Conservation (phyloP, 2,329 filamentous ascomycete species). For the Leptodontidium sp. region DNA sequence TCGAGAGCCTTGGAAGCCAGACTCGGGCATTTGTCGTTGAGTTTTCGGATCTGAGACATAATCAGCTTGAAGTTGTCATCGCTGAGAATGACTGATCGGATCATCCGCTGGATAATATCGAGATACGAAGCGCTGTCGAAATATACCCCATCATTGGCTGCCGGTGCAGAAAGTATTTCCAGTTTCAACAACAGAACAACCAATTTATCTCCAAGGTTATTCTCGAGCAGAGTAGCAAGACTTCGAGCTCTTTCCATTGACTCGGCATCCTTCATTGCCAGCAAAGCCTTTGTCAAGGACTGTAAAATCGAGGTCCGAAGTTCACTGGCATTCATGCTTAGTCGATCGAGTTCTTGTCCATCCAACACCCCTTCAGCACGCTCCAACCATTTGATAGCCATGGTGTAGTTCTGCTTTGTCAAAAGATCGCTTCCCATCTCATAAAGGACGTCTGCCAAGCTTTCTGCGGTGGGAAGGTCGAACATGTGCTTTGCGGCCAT, state of each 20-base stretch:
- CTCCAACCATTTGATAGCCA: slow-evolving; percentile 77
- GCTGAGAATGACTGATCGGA: slow-evolving; percentile 65
- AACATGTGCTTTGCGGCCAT: slow-evolving; percentile 51
- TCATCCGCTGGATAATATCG: slow-evolving; percentile 66
- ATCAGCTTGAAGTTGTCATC: slow-evolving; percentile 71
- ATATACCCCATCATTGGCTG: slow-evolving; percentile 48
- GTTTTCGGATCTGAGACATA: slow-evolving; percentile 71
- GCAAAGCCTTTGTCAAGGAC: slow-evolving; percentile 62
- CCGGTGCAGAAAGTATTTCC: slow-evolving; percentile 64
- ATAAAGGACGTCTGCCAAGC: slow-evolving; percentile 72
- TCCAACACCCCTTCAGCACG: slow-evolving; percentile 69
- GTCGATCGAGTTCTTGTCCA: slow-evolving; percentile 59
- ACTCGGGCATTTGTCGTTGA: slow-evolving; percentile 62
- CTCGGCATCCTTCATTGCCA: slow-evolving; percentile 57
- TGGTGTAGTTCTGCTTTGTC: slow-evolving; percentile 57
- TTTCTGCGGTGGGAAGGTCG: slow-evolving; percentile 63
- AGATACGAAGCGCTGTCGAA: slow-evolving; percentile 60
- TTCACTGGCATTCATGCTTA: slow-evolving; percentile 68
- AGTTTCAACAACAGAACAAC: slow-evolving; percentile 73
- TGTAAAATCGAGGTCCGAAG: slow-evolving; percentile 74
- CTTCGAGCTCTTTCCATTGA: slow-evolving; percentile 60
- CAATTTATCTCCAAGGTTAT: slow-evolving; percentile 69
- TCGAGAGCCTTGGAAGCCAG: slow-evolving; percentile 64
- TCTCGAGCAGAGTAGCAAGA: slow-evolving; percentile 67
- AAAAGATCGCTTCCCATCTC: slow-evolving; percentile 73